Evolutionary conservation across 495 filamentous ascomycete genomes (phyloP).

Genomic region (Collariella sp.): DNA sequence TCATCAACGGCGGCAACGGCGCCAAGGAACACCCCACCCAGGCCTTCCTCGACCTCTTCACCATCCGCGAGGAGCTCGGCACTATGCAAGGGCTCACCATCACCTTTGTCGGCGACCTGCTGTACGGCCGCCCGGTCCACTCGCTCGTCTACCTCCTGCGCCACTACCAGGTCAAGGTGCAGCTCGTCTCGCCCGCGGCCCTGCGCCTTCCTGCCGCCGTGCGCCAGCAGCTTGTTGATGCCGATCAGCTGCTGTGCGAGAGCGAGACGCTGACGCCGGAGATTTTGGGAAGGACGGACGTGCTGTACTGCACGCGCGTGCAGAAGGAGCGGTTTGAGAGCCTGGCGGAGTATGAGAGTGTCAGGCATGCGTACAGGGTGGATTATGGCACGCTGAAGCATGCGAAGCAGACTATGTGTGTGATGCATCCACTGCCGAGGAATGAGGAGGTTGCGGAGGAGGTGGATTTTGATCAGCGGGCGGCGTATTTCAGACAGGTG

Average conservation of each 20-base stretch:
- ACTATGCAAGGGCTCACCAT: constrained; percentile 90
- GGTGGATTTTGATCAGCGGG: constrained; percentile 93
- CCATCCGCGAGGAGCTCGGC: constrained; percentile 92
- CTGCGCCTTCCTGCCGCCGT: constrained; percentile 71
- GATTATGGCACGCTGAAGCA: constrained; percentile 85
- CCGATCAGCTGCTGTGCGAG: constrained; percentile 67
- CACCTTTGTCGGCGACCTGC: constrained; percentile 88
- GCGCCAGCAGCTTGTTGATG: constrained; percentile 56
- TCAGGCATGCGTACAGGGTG: constrained; percentile 80
- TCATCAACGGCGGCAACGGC: constrained; percentile 96
- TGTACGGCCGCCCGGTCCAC: constrained; percentile 90
- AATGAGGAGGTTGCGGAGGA: constrained; percentile 90
- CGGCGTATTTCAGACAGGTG: constrained; percentile 98
- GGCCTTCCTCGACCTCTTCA: constrained; percentile 97
- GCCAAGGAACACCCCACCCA: constrained; percentile 93
- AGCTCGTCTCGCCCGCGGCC: constrained; percentile 75
- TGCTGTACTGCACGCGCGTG: constrained; percentile 91
- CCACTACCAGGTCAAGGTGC: constrained; percentile 88
- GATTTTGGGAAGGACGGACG: constrained; percentile 73
- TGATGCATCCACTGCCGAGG: constrained; percentile 91
- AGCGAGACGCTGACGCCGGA: constrained; percentile 72
- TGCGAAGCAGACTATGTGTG: constrained; percentile 82
- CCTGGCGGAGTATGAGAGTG: constrained; percentile 66
- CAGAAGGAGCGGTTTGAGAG: constrained; percentile 91
- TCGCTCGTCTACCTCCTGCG: constrained; percentile 85